Evolutionary conservation across 2,329 filamentous ascomycete genomes (phyloP).

Genomic region (Fusarium brevicatenulatum): DNA sequence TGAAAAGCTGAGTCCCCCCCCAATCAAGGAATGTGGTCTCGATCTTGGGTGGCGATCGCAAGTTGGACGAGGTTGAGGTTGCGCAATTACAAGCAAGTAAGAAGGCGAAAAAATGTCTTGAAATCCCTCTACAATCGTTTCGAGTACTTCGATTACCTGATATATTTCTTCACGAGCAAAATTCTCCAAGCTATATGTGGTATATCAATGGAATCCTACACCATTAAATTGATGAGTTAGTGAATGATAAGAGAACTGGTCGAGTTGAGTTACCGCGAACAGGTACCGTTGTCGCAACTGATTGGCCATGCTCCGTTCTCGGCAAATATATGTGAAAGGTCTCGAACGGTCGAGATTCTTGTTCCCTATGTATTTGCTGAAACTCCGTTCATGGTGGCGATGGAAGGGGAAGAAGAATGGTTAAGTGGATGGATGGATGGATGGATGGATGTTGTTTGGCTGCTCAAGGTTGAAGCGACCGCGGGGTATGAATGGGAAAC

Average conservation of each 20-base stretch:
- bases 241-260: background rate
- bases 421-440: background rate
- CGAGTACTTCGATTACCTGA: background rate
- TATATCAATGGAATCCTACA: background rate
- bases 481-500: background rate
- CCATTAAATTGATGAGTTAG: background rate
- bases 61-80: background rate
- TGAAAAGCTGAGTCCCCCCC: background rate
- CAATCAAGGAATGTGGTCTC: background rate
- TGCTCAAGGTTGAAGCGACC: background rate
- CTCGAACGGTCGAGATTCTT: constrained; percentile 3
- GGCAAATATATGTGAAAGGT: background rate
- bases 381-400: background rate
- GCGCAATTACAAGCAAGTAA: background rate
- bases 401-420: background rate
- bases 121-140: background rate
- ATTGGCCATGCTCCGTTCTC: constrained; percentile 1
- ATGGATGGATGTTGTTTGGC: background rate
- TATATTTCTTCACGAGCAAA: background rate
- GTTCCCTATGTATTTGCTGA: background rate
- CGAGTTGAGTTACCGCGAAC: background rate
- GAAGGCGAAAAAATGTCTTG: background rate
- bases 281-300: background rate
- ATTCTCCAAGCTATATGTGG: background rate
- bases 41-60: background rate